Evolutionary conservation across 2,329 filamentous ascomycete genomes (phyloP).

Genomic region (Emydomyces testavorans): DNA sequence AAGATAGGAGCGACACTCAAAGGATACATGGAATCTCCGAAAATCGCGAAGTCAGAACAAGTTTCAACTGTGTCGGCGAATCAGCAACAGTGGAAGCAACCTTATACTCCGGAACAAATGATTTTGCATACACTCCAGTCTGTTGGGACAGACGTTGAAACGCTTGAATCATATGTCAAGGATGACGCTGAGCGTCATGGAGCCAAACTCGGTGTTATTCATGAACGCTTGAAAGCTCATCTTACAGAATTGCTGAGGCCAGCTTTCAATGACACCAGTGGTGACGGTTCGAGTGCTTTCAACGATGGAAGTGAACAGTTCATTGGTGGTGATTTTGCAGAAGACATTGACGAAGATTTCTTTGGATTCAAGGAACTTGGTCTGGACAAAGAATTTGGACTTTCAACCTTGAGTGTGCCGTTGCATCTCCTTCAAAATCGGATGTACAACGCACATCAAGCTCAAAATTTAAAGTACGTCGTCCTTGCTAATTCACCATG

Average conservation of each 20-base stretch:
- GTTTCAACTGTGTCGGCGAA: constrained; percentile 24
- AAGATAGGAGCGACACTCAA: constrained; percentile 72
- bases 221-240: constrained; percentile 90
- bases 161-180: constrained; percentile 73
- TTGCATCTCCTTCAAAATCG: constrained; percentile 87
- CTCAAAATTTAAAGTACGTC: constrained; percentile 53
- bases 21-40: constrained; percentile 72
- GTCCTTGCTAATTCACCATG: background rate
- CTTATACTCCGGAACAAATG: constrained; percentile 74
- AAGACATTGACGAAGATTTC: constrained; percentile 96
- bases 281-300: constrained; percentile 81
- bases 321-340: constrained; percentile 89
- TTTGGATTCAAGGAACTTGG: constrained; percentile 96
- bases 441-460: constrained; percentile 73
- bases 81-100: constrained; percentile 44
- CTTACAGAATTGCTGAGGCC: constrained; percentile 87
- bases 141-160: constrained; percentile 69
- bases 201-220: constrained; percentile 66
- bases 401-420: constrained; percentile 79
- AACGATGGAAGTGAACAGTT: constrained; percentile 97
- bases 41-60: constrained; percentile 46
- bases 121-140: constrained; percentile 76
- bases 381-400: constrained; percentile 78
- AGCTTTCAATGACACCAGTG: constrained; percentile 66
- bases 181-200: constrained; percentile 86